Evolutionary conservation across 257 asterid species (phyloP).

Genomic region (Penstemon barbatus): DNA sequence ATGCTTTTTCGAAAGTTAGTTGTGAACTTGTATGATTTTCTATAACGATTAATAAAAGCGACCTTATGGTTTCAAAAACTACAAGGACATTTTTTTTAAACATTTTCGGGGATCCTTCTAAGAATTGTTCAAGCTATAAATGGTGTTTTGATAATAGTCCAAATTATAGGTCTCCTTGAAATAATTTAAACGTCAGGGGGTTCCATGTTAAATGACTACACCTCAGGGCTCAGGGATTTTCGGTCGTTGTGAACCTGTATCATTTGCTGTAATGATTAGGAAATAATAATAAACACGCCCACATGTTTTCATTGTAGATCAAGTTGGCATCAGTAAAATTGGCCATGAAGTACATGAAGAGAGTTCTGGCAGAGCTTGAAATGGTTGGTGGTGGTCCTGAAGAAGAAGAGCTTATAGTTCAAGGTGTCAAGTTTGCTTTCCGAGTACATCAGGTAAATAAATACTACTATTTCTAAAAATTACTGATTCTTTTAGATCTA

Average conservation of each 20-base stretch:
- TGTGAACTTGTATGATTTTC: background rate
- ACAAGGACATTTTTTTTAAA: too few species aligned
- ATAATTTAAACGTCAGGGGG: too few species aligned
- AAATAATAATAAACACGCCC: constrained; percentile 19
- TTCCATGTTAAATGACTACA: too few species aligned
- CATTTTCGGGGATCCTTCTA: too few species aligned
- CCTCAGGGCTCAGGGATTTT: too few species aligned
- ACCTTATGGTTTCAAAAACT: too few species aligned
- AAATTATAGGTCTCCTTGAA: too few species aligned
- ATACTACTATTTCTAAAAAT: too few species aligned
- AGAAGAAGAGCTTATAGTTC: constrained; percentile 73
- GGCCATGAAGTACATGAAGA: constrained; percentile 97
- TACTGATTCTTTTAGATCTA: too few species aligned
- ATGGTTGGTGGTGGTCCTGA: constrained; percentile 73
- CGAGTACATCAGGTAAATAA: constrained; percentile 86
- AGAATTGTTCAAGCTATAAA: too few species aligned
- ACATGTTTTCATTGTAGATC: constrained; percentile 49
- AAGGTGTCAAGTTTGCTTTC: constrained; percentile 89
- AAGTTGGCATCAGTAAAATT: constrained; percentile 95
- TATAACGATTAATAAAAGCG: too few species aligned
- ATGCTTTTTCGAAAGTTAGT: background rate
- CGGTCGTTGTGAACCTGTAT: background rate
- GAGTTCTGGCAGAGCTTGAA: constrained; percentile 88
- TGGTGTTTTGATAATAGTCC: too few species aligned
- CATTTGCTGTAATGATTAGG: constrained; percentile 26